Conservation (phyloP, 148 eudicot genomes). For the Camellia japonica region DNA sequence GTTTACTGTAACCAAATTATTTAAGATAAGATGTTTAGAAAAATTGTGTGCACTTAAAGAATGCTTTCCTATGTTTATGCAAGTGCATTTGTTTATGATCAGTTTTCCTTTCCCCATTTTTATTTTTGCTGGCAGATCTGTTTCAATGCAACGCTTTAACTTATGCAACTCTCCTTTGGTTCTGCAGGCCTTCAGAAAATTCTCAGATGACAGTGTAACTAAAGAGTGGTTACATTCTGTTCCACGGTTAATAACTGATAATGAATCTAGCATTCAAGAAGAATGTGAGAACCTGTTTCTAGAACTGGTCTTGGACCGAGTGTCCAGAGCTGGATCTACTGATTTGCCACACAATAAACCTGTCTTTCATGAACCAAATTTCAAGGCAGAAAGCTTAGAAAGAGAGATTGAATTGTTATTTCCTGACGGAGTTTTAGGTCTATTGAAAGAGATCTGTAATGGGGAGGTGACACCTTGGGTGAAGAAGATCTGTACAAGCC, state of each 20-base stretch:
- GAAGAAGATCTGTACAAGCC: constrained; percentile 72
- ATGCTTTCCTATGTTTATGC: background rate
- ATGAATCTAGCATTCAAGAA: constrained; percentile 94
- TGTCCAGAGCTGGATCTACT: constrained; percentile 57
- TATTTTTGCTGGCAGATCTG: background rate
- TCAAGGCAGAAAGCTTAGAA: constrained; percentile 29
- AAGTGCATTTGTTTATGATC: background rate
- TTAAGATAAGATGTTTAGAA: no score
- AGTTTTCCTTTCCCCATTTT: background rate
- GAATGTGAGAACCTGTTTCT: constrained; percentile 85
- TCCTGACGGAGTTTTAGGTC: constrained; percentile 63
- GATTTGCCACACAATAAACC: constrained; percentile 17
- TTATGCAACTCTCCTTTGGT: constrained; percentile 1
- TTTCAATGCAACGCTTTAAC: background rate
- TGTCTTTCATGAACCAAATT: constrained; percentile 19
- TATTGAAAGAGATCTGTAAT: constrained; percentile 66
- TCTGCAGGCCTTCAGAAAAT: constrained; percentile 71
- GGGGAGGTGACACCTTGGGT: constrained; percentile 92
- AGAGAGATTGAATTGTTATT: constrained; percentile 38
- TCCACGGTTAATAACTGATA: constrained; percentile 80
- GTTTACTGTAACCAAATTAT: no score
- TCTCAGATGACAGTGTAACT: constrained; percentile 49
- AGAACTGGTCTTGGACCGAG: constrained; percentile 73
- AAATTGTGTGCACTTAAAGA: background rate
- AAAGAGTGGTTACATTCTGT: constrained; percentile 92